A percentile compares a stretch with the other conserved stretches of the same genome.
Conservation (phyloP, 1,284 basidiomycete genomes). For the Lentinula novae-zelandiae region DNA sequence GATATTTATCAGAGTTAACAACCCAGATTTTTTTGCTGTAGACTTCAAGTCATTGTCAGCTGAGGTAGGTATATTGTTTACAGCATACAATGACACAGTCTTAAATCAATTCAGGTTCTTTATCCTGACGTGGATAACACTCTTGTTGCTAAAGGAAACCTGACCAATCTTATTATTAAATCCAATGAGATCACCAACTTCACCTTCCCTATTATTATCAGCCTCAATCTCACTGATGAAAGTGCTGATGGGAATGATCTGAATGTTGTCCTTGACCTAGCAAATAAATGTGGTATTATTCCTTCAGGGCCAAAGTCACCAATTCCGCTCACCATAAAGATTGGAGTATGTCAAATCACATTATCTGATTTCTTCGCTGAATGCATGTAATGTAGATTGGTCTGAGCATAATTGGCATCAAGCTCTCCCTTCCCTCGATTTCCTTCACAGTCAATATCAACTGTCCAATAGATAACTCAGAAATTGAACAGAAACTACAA, state of each 20-base stretch:
- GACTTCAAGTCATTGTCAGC: not conserved
- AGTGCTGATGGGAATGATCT: not conserved
- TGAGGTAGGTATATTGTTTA: not conserved
- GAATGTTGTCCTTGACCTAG: not conserved
- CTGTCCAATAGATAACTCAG: not conserved
- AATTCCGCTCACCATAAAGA: not conserved
- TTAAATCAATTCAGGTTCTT: not conserved
- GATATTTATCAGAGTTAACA: not conserved
- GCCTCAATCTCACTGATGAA: not conserved
- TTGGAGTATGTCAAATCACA: not conserved
- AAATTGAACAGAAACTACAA: slow-evolving; percentile 1
- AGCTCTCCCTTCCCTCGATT: not conserved
- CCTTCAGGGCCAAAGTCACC: not conserved
- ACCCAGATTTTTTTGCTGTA: slow-evolving; percentile 1
- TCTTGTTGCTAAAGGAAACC: not conserved
- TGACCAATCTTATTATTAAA: not conserved
- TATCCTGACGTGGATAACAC: not conserved
- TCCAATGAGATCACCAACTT: not conserved
- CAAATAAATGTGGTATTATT: not conserved
- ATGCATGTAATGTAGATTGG: not conserved
- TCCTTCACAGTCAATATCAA: not conserved
- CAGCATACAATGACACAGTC: not conserved
- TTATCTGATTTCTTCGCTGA: not conserved
- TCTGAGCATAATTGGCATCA: not conserved
- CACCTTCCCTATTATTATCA: slow-evolving; percentile 2